phyloP scores from a whole-genome alignment of 148 eudicot genomes.

The Chenopodium album region DNA sequence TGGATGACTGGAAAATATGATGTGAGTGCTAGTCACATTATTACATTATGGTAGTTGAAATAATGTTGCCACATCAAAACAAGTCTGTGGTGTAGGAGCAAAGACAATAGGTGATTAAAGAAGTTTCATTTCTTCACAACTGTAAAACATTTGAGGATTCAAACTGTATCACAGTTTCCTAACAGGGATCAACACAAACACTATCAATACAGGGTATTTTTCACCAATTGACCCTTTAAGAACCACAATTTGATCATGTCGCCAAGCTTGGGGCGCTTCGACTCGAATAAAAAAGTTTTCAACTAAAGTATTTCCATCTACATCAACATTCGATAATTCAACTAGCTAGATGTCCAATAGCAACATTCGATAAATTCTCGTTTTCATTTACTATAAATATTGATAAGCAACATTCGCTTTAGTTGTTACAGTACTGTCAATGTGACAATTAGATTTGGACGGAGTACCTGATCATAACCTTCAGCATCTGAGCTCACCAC shows the following conservation, averaged over 20 bases:
- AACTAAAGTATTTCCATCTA: neutral
- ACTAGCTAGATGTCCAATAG: neutral
- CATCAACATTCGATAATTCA: neutral
- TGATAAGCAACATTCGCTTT: too few species aligned
- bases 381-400: neutral
- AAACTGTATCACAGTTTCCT: too few species aligned
- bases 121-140: too few species aligned
- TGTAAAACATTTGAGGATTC: too few species aligned
- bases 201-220: too few species aligned
- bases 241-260: too few species aligned
- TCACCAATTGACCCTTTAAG: too few species aligned
- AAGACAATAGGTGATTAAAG: neutral
- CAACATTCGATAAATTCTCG: neutral
- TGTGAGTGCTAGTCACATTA: neutral
- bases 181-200: too few species aligned
- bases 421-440: neutral
- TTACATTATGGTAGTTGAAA: neutral
- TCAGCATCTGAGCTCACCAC: slow-evolving; percentile 87
- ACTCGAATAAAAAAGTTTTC: too few species aligned
- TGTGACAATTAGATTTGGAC: neutral
- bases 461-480: slow-evolving; percentile 88
- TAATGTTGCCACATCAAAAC: neutral
- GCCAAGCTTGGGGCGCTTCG: neutral
- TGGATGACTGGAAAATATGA: neutral
- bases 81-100: neutral